Base-by-base conservation (phyloP, 768 basidiomycete genomes). In the Termitomyces sp. region DNA sequence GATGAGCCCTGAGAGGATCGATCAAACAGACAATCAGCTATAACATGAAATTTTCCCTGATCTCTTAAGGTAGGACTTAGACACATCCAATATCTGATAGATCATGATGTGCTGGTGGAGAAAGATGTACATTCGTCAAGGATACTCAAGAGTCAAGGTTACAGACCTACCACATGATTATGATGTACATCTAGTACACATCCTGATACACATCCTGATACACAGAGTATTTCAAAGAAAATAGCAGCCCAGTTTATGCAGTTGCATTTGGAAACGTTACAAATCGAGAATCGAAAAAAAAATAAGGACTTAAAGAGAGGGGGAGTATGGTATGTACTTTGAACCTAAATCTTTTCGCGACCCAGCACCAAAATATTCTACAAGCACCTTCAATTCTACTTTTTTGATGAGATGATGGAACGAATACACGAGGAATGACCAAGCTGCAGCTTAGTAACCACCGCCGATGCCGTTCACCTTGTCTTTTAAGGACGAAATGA, bases 401-500 rank as follows among this genome's bases (percentile, higher is more conserved):
- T 58, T 54, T 40, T 40, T 14, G 5, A 21, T n/a, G 12, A 51
- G 14, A 45, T 44, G 14, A 45, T 44, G 17, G 12, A 44, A 37
- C 27, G 44, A 52, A 8, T 7, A 29, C 25, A n/a, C 11, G 35
- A 25, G 37, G 9, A 43, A 17, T 23, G 31, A 43, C 32, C 16
- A 41, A 23, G 48, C 16, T 21, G 37, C 38, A 40, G 51, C 31
- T 52, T 59, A 66, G 48, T 63, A 66, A 12, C 63, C 65, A 10
- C 64, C 56, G 5, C 64, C 62, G 32, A 65, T 61, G 11, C 66
- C 66, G 40, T 67, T 67, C 52, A 67, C 66, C 52, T 65, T 97
- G 68, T 96, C 93, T 76, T 93, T 95, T 64, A 98, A 72, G 59
- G 90, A 86, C 32, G 82, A 84, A 64, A 97, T 83, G 73, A 92